Evolutionary conservation across 345 rosid species (phyloP).

Genomic region (Populus ilicifolia): DNA sequence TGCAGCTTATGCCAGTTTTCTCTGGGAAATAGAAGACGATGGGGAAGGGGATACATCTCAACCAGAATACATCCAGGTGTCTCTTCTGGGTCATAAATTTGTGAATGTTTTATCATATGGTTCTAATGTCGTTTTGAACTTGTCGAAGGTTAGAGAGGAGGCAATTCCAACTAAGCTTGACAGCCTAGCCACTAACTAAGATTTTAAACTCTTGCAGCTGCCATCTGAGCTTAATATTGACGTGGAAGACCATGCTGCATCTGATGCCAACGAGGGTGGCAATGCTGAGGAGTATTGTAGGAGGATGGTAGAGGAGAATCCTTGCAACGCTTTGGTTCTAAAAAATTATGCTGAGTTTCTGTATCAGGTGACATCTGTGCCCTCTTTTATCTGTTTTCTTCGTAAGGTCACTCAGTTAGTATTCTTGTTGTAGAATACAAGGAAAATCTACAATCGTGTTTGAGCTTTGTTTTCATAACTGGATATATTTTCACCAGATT

Average conservation of each 20-base stretch:
- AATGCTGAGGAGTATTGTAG: slow-evolving; percentile 24
- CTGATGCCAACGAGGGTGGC: not conserved
- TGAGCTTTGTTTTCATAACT: not conserved
- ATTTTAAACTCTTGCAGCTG: not conserved
- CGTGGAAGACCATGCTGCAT: not conserved
- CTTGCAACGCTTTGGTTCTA: slow-evolving; percentile 27
- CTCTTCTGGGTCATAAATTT: not conserved
- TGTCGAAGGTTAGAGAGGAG: slow-evolving; percentile 14
- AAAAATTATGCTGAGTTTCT: slow-evolving; percentile 44
- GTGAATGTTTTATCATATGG: not conserved
- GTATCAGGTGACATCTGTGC: slow-evolving; percentile 25
- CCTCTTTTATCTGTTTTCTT: not conserved
- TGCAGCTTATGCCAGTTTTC: slow-evolving; percentile 71
- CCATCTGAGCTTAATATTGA: slow-evolving; percentile 5
- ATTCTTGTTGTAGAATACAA: not conserved
- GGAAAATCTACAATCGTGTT: not conserved
- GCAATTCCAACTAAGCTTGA: not conserved
- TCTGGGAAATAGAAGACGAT: slow-evolving; percentile 47
- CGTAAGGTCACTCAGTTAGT: not conserved
- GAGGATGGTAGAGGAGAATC: slow-evolving; percentile 37
- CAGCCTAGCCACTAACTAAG: not conserved
- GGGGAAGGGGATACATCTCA: slow-evolving; percentile 24
- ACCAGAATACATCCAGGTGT: slow-evolving; percentile 36
- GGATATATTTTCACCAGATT: not conserved
- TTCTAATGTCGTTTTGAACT: not conserved